Evolutionary conservation across 306 rosid species (phyloP), one percentile per base, ranked within the genome.

Genomic region (Abrus precatorius): DNA sequence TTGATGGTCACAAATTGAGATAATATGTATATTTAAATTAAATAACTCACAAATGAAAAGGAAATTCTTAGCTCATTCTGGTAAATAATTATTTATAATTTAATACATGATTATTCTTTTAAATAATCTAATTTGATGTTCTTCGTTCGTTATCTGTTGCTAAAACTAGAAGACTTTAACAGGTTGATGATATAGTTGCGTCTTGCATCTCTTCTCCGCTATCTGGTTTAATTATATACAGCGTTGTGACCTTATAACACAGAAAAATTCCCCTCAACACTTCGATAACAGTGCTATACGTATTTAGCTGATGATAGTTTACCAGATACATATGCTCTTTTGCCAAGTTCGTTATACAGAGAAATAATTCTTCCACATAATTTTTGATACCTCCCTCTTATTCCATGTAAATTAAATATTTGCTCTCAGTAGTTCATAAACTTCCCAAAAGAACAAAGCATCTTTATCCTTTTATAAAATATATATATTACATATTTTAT

Each of bases 231-330:
- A 69, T 40, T 77, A 11, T 20, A 20, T 20, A 20, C 20, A 20
- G 20, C 20, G 20, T 14, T 45, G 50, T 38, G 47, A 9, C 55
- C 29, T 59, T 69, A 7, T 9, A 59, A 44, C 77, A 28, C 0
- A 10, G 81, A 53, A 36, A 78, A 44, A 76, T 82, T 72, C 77
- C 70, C 68, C 68, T 82, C 85, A 75, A 12, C 3, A 20, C 20
- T 20, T 62, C 29, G 2, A 7, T 62, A 34, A 36, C 29, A 32
- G 27, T 61, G 67, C 1, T 20, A 20, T 32, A 32, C 9, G 3
- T 49, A 49, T 11, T 49, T 49, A 1, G 50, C 50, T 6, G 9
- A 44, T 20, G 20, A 20, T 20, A 20, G 20, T 20, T 20, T 20
- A 20, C 20, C 20, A 20, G 20, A 20, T 20, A 20, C 0, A 20